Base-by-base conservation (phyloP, 148 eudicot genomes). In the Arbutus unedo region DNA sequence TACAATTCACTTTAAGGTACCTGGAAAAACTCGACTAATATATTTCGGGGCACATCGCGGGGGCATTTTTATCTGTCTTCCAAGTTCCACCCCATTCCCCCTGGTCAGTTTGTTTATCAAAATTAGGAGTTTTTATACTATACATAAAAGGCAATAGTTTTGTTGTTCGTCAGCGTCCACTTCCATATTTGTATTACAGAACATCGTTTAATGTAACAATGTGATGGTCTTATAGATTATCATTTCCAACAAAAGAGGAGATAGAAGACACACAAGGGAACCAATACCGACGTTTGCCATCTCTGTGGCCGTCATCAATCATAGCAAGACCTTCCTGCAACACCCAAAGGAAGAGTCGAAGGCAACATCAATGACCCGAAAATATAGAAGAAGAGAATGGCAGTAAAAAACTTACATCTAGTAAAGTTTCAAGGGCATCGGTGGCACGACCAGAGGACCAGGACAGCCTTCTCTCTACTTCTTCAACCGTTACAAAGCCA, bases 241-340 rank as follows among this genome's bases (percentile, higher is more conserved):
- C 98, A 21, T 90, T 83, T 86, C 90, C 93, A 19, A 91, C 87
- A 53, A 85, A 86, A n/a, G 98, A 87, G 53, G 97, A 88, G 78
- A 93, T 88, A 62, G 96, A 93, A 79, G 98, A 94, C 74, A 96
- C 98, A 64, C 99, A 96, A 2, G 97, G 99, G 88, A 96, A 96
- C 98, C 98, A 94, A 80, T 94, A 96, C 53, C 93, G 89, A 1
- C 98, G 92, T 83, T 88, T 93, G 41, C 99, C 92, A 79, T 96
- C 98, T 85, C 82, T 88, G 84, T 94, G 97, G 43, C 98, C 98
- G 79, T 94, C 97, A 85, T 96, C 99, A 19, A 96, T 93, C 99
- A 96, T 96, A 56, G 99, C 97, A 86, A 96, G 96, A 74, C 96
- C 98, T 86, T 92, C 98, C 98, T 96, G 94, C 71, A 87, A 51